Conservation (phyloP, 2,329 filamentous ascomycete genomes). For the Clonostachys rhizophaga region DNA sequence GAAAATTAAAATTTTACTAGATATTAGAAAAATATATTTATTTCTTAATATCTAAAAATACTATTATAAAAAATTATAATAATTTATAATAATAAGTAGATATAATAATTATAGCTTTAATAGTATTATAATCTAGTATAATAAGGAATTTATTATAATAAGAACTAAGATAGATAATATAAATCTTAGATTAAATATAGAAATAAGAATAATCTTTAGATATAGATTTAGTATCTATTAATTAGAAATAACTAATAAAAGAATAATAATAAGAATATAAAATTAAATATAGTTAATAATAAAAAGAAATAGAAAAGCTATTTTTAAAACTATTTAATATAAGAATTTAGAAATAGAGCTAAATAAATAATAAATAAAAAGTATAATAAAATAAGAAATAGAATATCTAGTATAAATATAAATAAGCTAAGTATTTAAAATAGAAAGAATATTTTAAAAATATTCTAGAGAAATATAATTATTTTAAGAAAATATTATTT, state of each 20-base stretch:
- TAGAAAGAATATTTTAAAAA: background rate
- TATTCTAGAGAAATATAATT: constrained; percentile 2
- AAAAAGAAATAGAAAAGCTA: background rate
- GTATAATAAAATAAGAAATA: background rate
- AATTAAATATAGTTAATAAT: background rate
- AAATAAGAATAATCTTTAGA: background rate
- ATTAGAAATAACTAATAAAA: background rate
- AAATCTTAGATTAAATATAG: no score
- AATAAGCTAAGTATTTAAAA: background rate
- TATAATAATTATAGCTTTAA: no score
- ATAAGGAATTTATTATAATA: no score
- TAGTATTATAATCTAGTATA: no score
- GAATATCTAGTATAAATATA: background rate
- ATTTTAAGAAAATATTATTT: constrained; percentile 1
- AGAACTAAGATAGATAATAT: no score
- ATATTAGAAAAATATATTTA: no score
- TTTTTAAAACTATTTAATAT: background rate
- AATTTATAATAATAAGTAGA: no score
- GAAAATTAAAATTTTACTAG: background rate
- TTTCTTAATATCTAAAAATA: no score
- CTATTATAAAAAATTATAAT: no score
- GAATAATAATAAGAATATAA: background rate
- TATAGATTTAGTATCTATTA: background rate
- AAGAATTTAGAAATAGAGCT: background rate
- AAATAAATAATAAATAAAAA: background rate